Evolutionary conservation across 352 stramenopile species (phyloP), one percentile per base, ranked within the genome.

Genomic region (Globisporangium paddicum): DNA sequence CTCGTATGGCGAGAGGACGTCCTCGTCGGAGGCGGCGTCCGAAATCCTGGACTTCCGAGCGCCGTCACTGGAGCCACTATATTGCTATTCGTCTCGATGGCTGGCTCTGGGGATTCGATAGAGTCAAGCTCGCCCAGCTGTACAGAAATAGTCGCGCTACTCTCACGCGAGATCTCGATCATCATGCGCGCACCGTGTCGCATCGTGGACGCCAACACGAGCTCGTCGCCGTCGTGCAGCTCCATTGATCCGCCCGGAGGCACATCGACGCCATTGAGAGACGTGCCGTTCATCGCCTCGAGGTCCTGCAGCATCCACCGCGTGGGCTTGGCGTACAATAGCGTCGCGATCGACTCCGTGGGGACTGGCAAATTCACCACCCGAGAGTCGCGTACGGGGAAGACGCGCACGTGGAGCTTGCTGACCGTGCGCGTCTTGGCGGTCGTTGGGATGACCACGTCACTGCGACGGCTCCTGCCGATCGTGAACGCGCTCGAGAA

Each of bases 241-340:
- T 88, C 72, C 21, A 79, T 68, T 11, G 72, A 77, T n/a, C 74
- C 72, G 52, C 80, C 78, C 11, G 68, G 66, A 16, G 72, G 60
- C 1, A 91, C 42, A 30, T 87, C 75, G 34, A 82, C 69, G 61
- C 82, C 82, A 48, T 93, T 95, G 30, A 93, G 71, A 14, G 74
- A 73, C 28, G 86, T 95, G 30, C 86, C 86, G 62, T 95, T 92
- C 64, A 89, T 81, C 2, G 81, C 87, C 38, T 87, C 75, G 19
- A 93, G 66, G 49, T 95, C 86, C 51, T 92, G 83, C 23, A 95
- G 67, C 35, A 93, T 63, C 86, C 86, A 95, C 26, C 74, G 77
- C 14, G 59, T 60, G n/a, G 51, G 46, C 10, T 65, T 65, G 21
- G 5, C 28, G 13, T 63, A 60, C 40, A 66, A 65, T 37, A 48